A percentile compares a stretch with the other conserved stretches of the same genome.
These are phyloP conservation scores for Euphorbia peplus DNA, from an alignment of 345 rosid species.

Conservation along the genomic window DNA sequence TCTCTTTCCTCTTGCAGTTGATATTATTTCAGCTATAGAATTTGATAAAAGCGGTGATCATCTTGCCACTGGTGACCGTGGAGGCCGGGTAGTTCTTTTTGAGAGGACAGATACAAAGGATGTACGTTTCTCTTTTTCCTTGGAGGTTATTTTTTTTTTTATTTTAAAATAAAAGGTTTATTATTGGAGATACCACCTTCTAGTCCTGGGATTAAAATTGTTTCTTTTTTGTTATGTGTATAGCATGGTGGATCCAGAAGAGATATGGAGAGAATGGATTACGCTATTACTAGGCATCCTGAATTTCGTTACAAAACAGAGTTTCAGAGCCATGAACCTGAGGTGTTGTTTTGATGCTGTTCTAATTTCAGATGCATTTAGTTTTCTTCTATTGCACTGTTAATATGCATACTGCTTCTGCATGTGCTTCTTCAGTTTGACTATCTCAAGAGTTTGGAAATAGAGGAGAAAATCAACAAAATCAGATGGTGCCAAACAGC, in stretches of 20 bases:
- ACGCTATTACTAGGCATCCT: constrained; percentile 70
- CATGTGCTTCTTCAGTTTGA: constrained; percentile 68
- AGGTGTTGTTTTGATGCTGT: constrained; percentile 47
- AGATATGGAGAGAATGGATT: constrained; percentile 74
- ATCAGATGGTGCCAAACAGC: constrained; percentile 98
- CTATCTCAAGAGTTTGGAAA: constrained; percentile 99
- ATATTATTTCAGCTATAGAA: constrained; percentile 97
- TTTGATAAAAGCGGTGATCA: constrained; percentile 96
- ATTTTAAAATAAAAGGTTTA: neutral
- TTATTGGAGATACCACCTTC: constrained; percentile 1
- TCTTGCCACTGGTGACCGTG: constrained; percentile 99
- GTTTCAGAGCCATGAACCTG: constrained; percentile 99
- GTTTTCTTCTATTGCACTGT: neutral
- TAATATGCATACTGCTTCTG: neutral
- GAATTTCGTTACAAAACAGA: constrained; percentile 99
- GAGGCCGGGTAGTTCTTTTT: constrained; percentile 97
- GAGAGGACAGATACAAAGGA: constrained; percentile 85
- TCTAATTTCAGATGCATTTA: constrained; percentile 12
- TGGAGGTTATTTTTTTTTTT: no score
- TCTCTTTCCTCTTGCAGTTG: constrained; percentile 59
- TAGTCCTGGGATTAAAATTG: neutral
- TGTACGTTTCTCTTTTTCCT: constrained; percentile 43
- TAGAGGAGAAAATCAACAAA: constrained; percentile 99
- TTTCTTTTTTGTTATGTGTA: constrained; percentile 27
- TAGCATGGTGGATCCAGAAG: constrained; percentile 78